phyloP scores from a whole-genome alignment of 768 basidiomycete genomes.

The Tylopilus rubrobrunneus region DNA sequence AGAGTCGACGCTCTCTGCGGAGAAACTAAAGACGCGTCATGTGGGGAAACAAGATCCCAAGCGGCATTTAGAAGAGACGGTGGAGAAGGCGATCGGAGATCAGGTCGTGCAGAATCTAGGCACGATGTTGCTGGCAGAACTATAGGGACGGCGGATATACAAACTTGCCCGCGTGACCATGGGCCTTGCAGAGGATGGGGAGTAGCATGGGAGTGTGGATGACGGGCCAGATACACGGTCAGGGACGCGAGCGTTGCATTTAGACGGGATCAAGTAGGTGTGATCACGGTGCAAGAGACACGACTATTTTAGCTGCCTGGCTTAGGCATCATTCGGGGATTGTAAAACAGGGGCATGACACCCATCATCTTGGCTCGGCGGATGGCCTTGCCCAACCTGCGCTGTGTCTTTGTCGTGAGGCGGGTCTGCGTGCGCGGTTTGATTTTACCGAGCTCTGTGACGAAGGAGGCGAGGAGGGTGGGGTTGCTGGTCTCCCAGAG shows the following conservation, averaged over 20 bases:
- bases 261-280: background rate
- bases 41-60: conserved; percentile 99
- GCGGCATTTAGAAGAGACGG: conserved; percentile 94
- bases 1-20: conserved; percentile 89
- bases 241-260: conserved; percentile 2
- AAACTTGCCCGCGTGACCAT: background rate
- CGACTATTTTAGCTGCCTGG: conserved; percentile 7
- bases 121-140: conserved; percentile 90
- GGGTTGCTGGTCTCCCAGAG: conserved; percentile 64
- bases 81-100: conserved; percentile 97
- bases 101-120: conserved; percentile 95
- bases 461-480: conserved; percentile 49
- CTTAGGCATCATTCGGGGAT: conserved; percentile 24
- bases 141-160: conserved; percentile 41
- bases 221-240: background rate
- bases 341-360: conserved; percentile 54
- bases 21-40: conserved; percentile 95
- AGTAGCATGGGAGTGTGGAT: background rate
- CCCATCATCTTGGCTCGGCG: conserved; percentile 92
- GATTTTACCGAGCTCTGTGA: conserved; percentile 81
- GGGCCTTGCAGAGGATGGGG: background rate
- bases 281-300: background rate
- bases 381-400: conserved; percentile 78
- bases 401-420: conserved; percentile 76
- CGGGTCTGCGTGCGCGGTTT: conserved; percentile 61